Conservation (phyloP, 2,329 filamentous ascomycete species). For the Cladorrhinum sp. region DNA sequence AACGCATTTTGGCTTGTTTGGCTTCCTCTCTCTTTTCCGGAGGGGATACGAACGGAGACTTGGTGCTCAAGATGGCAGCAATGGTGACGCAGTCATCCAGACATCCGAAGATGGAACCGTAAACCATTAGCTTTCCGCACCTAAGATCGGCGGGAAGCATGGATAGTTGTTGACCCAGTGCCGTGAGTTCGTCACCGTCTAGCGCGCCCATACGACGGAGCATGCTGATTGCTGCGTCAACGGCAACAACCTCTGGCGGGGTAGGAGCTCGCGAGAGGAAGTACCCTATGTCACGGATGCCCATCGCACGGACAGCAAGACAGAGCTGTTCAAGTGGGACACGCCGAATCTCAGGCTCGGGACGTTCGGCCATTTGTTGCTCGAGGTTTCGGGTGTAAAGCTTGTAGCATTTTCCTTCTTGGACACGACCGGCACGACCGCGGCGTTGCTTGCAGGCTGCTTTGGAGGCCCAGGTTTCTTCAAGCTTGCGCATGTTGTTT, state of each 20-base stretch:
- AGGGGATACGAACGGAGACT: conserved; percentile 82
- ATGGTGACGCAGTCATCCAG: conserved; percentile 86
- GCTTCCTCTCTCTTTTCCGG: conserved; percentile 79
- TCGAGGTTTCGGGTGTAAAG: conserved; percentile 87
- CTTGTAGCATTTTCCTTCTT: conserved; percentile 90
- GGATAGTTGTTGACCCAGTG: conserved; percentile 86
- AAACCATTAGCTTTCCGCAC: conserved; percentile 92
- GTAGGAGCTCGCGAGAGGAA: conserved; percentile 88
- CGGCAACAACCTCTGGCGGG: conserved; percentile 79
- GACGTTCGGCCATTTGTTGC: conserved; percentile 78
- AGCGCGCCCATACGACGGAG: conserved; percentile 84
- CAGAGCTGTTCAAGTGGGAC: conserved; percentile 94
- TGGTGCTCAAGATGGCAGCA: conserved; percentile 85
- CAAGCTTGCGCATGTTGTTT: conserved; percentile 90
- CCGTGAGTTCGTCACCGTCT: conserved; percentile 81
- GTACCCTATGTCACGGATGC: conserved; percentile 71
- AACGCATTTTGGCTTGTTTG: conserved; percentile 70
- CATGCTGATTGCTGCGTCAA: conserved; percentile 78
- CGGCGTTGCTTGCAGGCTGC: conserved; percentile 93
- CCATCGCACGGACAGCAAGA: conserved; percentile 93
- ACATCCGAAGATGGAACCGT: conserved; percentile 89
- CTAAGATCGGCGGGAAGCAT: conserved; percentile 92
- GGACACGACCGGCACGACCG: conserved; percentile 89
- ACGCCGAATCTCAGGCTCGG: conserved; percentile 89
- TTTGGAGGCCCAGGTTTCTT: conserved; percentile 91